Conservation (phyloP, 257 asterid species). For the Echites panduratus region DNA sequence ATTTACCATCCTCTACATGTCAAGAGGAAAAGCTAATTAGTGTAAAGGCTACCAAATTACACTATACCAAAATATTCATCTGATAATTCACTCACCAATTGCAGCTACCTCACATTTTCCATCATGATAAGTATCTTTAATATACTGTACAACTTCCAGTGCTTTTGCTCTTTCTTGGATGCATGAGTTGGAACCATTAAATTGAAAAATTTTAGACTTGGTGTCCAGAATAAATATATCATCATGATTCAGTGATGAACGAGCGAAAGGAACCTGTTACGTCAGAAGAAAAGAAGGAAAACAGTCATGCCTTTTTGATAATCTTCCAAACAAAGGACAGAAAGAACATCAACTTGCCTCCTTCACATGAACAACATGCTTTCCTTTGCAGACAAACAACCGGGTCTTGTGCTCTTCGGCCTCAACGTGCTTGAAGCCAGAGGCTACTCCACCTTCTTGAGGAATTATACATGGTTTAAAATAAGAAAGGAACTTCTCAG, state of each 20-base stretch:
- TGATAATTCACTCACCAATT: constrained; percentile 53
- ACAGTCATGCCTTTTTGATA: not conserved
- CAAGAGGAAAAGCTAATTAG: constrained; percentile 22
- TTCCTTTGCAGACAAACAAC: constrained; percentile 84
- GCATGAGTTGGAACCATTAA: constrained; percentile 91
- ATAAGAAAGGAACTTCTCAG: constrained; percentile 95
- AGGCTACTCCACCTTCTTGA: constrained; percentile 91
- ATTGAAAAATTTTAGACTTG: constrained; percentile 79
- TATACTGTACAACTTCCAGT: constrained; percentile 93
- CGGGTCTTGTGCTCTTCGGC: constrained; percentile 74
- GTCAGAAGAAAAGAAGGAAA: constrained; percentile 17
- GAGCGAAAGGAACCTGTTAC: constrained; percentile 80
- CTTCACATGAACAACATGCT: constrained; percentile 90
- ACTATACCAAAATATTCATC: constrained; percentile 17
- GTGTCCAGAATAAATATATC: constrained; percentile 97
- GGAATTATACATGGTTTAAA: constrained; percentile 98
- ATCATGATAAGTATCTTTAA: constrained; percentile 89
- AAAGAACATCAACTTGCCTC: constrained; percentile 56
- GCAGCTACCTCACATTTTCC: constrained; percentile 98
- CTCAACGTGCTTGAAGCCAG: constrained; percentile 82
- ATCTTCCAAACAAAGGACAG: constrained; percentile 12
- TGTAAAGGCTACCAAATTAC: constrained; percentile 21
- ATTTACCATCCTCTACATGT: constrained; percentile 82
- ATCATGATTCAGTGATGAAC: constrained; percentile 94
- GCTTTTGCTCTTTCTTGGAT: constrained; percentile 99